phyloP scores from a whole-genome alignment of 441 rosid species.

The Populus hybrid region DNA sequence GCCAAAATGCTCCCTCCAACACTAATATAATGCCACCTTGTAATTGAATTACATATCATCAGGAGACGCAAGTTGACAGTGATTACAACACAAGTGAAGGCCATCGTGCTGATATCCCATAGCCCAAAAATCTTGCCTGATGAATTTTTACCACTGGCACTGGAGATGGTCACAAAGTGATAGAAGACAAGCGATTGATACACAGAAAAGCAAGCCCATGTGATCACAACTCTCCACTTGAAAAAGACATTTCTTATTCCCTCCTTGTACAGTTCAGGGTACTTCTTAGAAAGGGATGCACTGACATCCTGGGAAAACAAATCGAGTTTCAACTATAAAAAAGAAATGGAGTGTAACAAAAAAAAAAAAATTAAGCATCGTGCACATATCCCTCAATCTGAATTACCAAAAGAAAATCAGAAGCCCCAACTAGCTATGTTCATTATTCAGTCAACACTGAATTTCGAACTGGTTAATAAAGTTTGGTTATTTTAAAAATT shows the following conservation, averaged over 20 bases:
- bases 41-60: slow-evolving; percentile 90
- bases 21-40: slow-evolving; percentile 87
- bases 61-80: slow-evolving; percentile 95
- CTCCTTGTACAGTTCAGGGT: slow-evolving; percentile 89
- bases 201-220: slow-evolving; percentile 89
- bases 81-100: slow-evolving; percentile 91
- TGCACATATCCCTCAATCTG: not conserved
- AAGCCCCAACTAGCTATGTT: not conserved
- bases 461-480: not conserved
- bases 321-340: not conserved
- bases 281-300: slow-evolving; percentile 90
- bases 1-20: slow-evolving; percentile 95
- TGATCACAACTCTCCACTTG: slow-evolving; percentile 85
- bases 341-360: not conserved
- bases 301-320: slow-evolving; percentile 73
- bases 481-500: not conserved
- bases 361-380: not conserved
- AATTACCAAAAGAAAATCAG: not conserved
- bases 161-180: slow-evolving; percentile 59
- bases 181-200: slow-evolving; percentile 89
- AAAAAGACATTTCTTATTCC: slow-evolving; percentile 86
- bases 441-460: not conserved
- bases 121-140: slow-evolving; percentile 87
- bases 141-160: slow-evolving; percentile 60
- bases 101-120: slow-evolving; percentile 99